These are phyloP conservation scores for Canna indica DNA, from an alignment of 176 grass and related monocot genomes.

Conservation along the genomic window DNA sequence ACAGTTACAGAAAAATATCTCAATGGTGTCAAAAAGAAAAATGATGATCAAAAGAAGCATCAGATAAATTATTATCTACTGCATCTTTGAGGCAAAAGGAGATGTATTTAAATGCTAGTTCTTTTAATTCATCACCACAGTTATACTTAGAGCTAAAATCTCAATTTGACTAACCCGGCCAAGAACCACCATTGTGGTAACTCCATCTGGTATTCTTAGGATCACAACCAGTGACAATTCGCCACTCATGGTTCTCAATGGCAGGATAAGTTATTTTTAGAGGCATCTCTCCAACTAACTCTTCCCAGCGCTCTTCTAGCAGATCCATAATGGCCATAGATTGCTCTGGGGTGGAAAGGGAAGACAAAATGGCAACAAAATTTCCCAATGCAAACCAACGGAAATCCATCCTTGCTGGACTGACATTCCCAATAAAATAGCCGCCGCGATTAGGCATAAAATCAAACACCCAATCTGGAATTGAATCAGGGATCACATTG, in stretches of 20 bases:
- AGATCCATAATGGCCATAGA: constrained; percentile 84
- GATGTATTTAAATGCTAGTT: no score
- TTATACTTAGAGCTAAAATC: neutral
- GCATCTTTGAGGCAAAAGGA: no score
- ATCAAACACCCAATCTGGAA: constrained; percentile 90
- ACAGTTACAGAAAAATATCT: neutral
- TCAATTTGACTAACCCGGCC: constrained; percentile 45
- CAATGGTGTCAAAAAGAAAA: neutral
- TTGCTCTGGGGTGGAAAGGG: constrained; percentile 79
- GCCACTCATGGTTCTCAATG: constrained; percentile 74
- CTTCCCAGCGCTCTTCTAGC: constrained; percentile 80
- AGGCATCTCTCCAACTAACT: constrained; percentile 84
- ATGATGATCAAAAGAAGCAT: no score
- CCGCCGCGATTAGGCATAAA: constrained; percentile 84
- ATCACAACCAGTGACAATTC: constrained; percentile 71
- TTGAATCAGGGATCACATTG: constrained; percentile 95
- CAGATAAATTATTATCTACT: no score
- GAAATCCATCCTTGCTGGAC: constrained; percentile 89
- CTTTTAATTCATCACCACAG: no score
- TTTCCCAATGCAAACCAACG: constrained; percentile 89
- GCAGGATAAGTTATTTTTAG: constrained; percentile 81
- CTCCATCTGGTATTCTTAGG: constrained; percentile 95
- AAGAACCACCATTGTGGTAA: constrained; percentile 91
- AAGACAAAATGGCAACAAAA: constrained; percentile 74
- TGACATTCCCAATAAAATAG: constrained; percentile 93